These are phyloP conservation scores for Phlyctochytrium arcticum DNA, from an alignment of 192 early-diverging fungal species.

Conservation along the genomic window DNA sequence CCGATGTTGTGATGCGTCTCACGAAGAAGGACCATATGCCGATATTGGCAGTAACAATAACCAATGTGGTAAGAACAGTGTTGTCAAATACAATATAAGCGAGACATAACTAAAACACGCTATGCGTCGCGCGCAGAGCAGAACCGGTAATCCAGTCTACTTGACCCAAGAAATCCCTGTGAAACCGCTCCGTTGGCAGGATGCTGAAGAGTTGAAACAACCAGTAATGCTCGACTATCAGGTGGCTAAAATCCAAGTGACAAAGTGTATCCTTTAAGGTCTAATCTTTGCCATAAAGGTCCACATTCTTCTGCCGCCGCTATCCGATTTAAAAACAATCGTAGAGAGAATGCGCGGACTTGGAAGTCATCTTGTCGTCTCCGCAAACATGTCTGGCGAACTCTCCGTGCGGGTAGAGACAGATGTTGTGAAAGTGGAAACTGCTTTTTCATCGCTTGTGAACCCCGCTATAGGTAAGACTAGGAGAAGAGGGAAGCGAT, in stretches of 20 bases:
- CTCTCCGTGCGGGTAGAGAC: slow-evolving; percentile 55
- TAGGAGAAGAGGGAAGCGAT: no score
- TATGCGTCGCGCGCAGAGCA: slow-evolving; percentile 34
- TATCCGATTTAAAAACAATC: slow-evolving; percentile 61
- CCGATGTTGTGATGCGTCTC: slow-evolving; percentile 55
- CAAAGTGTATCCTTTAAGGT: background rate
- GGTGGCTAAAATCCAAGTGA: background rate
- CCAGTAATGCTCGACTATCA: slow-evolving; percentile 53
- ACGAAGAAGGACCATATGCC: slow-evolving; percentile 59
- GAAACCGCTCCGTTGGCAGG: slow-evolving; percentile 43
- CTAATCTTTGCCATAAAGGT: slow-evolving; percentile 49
- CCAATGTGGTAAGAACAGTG: slow-evolving; percentile 30
- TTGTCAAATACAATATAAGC: no score
- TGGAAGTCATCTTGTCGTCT: slow-evolving; percentile 56
- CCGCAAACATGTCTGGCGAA: slow-evolving; percentile 69
- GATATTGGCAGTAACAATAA: slow-evolving; percentile 47
- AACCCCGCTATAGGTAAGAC: slow-evolving; percentile 53
- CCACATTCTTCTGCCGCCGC: slow-evolving; percentile 72
- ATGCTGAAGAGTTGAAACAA: slow-evolving; percentile 55
- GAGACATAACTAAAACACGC: no score
- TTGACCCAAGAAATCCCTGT: slow-evolving; percentile 63
- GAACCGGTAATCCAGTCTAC: slow-evolving; percentile 31
- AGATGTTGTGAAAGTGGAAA: slow-evolving; percentile 57
- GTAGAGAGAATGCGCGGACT: slow-evolving; percentile 63
- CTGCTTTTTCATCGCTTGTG: slow-evolving; percentile 52